These are phyloP conservation scores for Stephania japonica DNA, from an alignment of 164 flowering plant species.

Conservation along the genomic window DNA sequence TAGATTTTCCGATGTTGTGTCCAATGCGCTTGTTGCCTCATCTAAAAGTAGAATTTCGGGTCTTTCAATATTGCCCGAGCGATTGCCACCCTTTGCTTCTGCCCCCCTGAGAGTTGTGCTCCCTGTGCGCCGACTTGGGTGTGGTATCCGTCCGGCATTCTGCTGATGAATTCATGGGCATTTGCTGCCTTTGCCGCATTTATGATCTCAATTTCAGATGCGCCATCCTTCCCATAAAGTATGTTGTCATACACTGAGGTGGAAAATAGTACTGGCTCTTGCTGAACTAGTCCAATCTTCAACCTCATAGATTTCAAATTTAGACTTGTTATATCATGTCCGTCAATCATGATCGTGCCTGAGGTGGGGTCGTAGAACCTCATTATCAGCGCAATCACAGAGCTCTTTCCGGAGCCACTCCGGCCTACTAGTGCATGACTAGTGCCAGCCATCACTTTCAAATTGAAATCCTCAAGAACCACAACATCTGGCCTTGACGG, in stretches of 20 bases:
- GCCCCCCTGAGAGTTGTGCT: constrained; percentile 61
- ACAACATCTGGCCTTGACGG: constrained; percentile 59
- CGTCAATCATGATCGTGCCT: constrained; percentile 54
- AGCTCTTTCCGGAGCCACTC: constrained; percentile 88
- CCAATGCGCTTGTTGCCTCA: constrained; percentile 72
- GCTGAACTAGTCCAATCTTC: constrained; percentile 67
- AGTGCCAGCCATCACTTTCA: constrained; percentile 45
- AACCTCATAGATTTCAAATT: constrained; percentile 50
- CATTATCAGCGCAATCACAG: constrained; percentile 50
- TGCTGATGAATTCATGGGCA: constrained; percentile 67
- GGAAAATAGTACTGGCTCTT: constrained; percentile 74
- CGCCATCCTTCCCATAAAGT: constrained; percentile 57
- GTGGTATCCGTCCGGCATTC: constrained; percentile 62
- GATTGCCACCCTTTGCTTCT: constrained; percentile 61
- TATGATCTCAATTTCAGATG: constrained; percentile 61
- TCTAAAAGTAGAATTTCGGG: constrained; percentile 32
- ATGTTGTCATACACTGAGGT: constrained; percentile 72
- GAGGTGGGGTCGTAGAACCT: constrained; percentile 66
- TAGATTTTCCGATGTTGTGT: constrained; percentile 44
- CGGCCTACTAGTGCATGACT: constrained; percentile 72
- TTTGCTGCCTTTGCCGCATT: constrained; percentile 72
- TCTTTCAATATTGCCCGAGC: constrained; percentile 56
- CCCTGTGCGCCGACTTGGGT: constrained; percentile 60
- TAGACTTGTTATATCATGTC: constrained; percentile 37
- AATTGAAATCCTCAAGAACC: constrained; percentile 42